Percentiles rank a stretch among this genome's conserved stretches.
Conservation (phyloP, 805 yeast species). For the Saturnispora diversa region DNA sequence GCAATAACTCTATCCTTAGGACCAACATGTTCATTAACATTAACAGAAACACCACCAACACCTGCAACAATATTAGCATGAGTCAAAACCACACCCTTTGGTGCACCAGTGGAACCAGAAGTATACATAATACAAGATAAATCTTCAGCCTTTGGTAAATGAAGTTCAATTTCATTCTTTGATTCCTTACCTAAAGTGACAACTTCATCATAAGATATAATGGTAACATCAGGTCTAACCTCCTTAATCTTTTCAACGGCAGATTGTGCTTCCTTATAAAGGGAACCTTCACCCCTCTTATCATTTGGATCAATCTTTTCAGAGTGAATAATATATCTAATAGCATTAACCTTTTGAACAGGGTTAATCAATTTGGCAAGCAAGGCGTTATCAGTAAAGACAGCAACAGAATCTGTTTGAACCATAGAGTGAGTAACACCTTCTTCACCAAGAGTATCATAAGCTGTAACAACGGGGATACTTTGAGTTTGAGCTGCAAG, state of each 20-base stretch:
- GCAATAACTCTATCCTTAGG: constrained; percentile 68
- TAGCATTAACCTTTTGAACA: constrained; percentile 48
- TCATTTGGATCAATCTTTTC: constrained; percentile 56
- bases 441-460: constrained; percentile 86
- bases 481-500: constrained; percentile 70
- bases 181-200: constrained; percentile 52
- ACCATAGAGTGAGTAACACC: constrained; percentile 81
- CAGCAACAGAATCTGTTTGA: constrained; percentile 70
- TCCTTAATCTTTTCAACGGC: constrained; percentile 54
- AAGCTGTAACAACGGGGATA: constrained; percentile 89
- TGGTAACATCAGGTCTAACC: constrained; percentile 68
- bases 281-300: constrained; percentile 52
- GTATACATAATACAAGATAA: constrained; percentile 77
- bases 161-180: constrained; percentile 32
- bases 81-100: constrained; percentile 72
- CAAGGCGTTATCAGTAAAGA: constrained; percentile 78
- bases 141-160: constrained; percentile 49
- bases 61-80: constrained; percentile 73
- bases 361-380: constrained; percentile 64
- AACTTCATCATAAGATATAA: constrained; percentile 59
- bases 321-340: constrained; percentile 65
- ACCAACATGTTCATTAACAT: constrained; percentile 47
- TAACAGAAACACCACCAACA: constrained; percentile 68
- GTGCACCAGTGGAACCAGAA: constrained; percentile 79
- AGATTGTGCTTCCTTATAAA: constrained; percentile 47